Evolutionary conservation across 805 yeast species (phyloP).

Genomic region (Cyberlindnera maclurae): DNA sequence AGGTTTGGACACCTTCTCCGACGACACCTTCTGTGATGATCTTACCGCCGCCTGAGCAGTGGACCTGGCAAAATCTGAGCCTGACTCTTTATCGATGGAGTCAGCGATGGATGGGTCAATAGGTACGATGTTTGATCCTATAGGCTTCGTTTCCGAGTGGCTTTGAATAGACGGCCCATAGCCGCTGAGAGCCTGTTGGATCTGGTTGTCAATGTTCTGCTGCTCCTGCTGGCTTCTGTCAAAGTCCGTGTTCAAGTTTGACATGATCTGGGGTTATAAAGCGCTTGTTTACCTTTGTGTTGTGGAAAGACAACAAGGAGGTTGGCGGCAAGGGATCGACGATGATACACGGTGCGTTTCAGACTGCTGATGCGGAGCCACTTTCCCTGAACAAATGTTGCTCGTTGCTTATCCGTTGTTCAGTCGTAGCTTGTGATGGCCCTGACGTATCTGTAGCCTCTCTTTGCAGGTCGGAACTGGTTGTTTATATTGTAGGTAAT

Average conservation of each 20-base stretch:
- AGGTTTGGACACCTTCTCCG: conserved; percentile 16
- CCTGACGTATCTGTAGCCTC: too few species aligned
- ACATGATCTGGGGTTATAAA: conserved; percentile 2
- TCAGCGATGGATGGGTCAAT: conserved; percentile 22
- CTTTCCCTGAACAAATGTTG: neutral
- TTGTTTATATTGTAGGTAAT: neutral
- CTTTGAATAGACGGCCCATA: conserved; percentile 1
- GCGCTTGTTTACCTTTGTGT: neutral
- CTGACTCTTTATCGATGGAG: conserved; percentile 9
- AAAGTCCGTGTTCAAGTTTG: conserved; percentile 9
- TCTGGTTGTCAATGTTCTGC: conserved; percentile 9
- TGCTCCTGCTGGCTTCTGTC: conserved; percentile 7
- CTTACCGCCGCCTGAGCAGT: conserved; percentile 21
- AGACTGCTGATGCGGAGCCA: too few species aligned
- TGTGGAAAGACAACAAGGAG: neutral
- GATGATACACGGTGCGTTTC: too few species aligned
- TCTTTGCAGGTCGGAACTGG: conserved; percentile 1
- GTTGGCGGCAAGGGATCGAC: too few species aligned
- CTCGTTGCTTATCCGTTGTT: too few species aligned
- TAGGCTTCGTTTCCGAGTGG: conserved; percentile 3
- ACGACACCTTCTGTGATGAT: conserved; percentile 6
- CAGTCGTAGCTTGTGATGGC: too few species aligned
- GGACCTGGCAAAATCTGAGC: conserved; percentile 9
- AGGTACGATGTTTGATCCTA: conserved; percentile 12
- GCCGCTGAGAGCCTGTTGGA: conserved; percentile 10